Conservation (phyloP, 1,284 basidiomycete species). For the Fomitiporia mediterranea region DNA sequence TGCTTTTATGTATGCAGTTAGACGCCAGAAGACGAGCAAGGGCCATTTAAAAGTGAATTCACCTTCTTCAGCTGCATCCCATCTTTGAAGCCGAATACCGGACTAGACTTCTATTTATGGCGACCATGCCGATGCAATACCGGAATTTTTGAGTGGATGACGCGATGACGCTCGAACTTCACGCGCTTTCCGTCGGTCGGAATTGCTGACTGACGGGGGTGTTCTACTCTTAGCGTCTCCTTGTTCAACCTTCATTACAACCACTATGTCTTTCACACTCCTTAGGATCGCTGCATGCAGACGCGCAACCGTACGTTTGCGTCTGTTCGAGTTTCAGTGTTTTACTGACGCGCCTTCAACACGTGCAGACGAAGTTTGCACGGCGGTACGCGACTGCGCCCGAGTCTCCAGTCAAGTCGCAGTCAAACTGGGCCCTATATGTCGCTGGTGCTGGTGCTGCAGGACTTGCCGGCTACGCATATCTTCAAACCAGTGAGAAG, state of each 20-base stretch:
- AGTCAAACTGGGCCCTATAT: slow-evolving; percentile 46
- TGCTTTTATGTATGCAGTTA: background rate
- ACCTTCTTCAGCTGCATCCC: too few species aligned
- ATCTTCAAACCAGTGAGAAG: slow-evolving; percentile 29
- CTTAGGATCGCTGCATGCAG: slow-evolving; percentile 9
- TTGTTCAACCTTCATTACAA: background rate
- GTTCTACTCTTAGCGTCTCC: background rate
- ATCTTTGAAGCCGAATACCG: background rate
- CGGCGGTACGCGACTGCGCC: slow-evolving; percentile 46
- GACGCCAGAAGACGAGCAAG: background rate
- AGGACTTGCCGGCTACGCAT: slow-evolving; percentile 50
- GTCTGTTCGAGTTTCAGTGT: background rate
- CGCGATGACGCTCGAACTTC: background rate
- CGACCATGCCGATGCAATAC: background rate
- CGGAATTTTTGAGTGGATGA: background rate
- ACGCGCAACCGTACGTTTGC: slow-evolving; percentile 11
- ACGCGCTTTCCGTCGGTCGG: background rate
- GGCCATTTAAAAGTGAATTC: background rate
- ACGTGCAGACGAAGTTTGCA: slow-evolving; percentile 25
- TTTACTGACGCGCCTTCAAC: background rate
- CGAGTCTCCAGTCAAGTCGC: slow-evolving; percentile 34
- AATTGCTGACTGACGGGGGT: background rate
- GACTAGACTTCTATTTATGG: background rate
- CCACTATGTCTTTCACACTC: slow-evolving; percentile 17
- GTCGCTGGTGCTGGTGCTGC: slow-evolving; percentile 46